These are phyloP conservation scores for Diaporthe sp. DNA, from an alignment of 2,329 filamentous ascomycete genomes.

Conservation along the genomic window DNA sequence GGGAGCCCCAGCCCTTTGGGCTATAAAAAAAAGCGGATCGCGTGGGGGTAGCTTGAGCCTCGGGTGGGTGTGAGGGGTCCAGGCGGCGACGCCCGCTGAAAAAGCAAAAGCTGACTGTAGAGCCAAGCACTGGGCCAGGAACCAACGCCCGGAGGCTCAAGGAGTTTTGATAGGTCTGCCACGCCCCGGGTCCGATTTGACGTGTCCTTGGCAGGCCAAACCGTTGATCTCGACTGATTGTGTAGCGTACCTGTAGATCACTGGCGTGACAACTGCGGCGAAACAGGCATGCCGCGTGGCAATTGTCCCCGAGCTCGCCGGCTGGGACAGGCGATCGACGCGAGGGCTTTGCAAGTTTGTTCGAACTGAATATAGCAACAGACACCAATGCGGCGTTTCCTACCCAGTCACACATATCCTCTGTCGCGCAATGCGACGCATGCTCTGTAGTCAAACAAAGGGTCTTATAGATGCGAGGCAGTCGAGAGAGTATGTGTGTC, in stretches of 20 bases:
- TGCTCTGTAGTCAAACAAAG: not conserved
- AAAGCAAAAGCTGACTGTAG: not conserved
- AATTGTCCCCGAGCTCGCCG: not conserved
- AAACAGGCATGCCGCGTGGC: slow-evolving; percentile 6
- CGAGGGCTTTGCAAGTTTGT: not conserved
- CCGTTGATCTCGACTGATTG: slow-evolving; percentile 20
- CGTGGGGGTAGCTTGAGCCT: slow-evolving; percentile 23
- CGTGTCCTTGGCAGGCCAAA: slow-evolving; percentile 15
- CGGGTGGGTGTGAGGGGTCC: slow-evolving; percentile 4
- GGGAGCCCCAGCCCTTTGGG: slow-evolving; percentile 23
- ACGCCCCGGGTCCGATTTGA: not conserved
- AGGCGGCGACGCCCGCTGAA: slow-evolving; percentile 14
- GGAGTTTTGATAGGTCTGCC: not conserved
- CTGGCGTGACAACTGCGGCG: slow-evolving; percentile 18
- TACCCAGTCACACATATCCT: not conserved
- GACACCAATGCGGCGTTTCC: not conserved
- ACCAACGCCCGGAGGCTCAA: not conserved
- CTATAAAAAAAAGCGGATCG: slow-evolving; percentile 31
- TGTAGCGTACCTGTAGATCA: slow-evolving; percentile 17
- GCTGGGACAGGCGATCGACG: not conserved
- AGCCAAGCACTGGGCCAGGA: not conserved
- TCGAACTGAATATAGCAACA: not conserved
- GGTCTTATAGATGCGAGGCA: slow-evolving; percentile 14
- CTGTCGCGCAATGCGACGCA: slow-evolving; percentile 9
- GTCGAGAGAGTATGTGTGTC: not conserved